Base-by-base conservation (phyloP, 805 yeast species). In the Candida quercuum region DNA sequence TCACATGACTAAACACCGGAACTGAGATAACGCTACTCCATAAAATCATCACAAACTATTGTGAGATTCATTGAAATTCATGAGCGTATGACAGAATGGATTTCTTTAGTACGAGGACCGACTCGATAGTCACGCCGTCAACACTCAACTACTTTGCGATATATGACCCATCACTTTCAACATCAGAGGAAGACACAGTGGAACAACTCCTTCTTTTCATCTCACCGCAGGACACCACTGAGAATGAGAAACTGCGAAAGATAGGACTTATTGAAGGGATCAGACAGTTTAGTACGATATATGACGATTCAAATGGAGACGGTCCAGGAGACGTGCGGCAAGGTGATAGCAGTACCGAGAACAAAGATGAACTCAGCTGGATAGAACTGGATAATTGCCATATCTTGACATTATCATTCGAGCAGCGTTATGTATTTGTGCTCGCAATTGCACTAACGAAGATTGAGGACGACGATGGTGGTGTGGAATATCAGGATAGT, bases 231-330 rank as follows among this genome's bases (percentile, higher is more conserved):
- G 31, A 30, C 12, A 36, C 59, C 11, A 43, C 41, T 18, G 26
- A 54, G 11, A 60, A 67, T 42, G 61, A 55, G 6, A 60, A 65
- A 42, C 46, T 68, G 25, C 47, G 66, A 20, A 59, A 57, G 17
- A 56, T 71, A 15, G 74, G 76, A 2, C 48, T 71, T 22, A 56
- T 70, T 4, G 69, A 69, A 36, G 76, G 72, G 1, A 40, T 51
- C 26, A 29, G 35, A 22, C 46, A 43, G 10, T 47, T 46, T 12
- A 40, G 37, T 8, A 16, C 27, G 15, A 49, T 39, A 10, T 42
- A 35, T 4, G 39, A 22, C 3, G 18, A 31, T 35, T 38, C 34
- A n/a, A n/a, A n/a, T n/a, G n/a, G n/a, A n/a, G n/a, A n/a, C n/a
- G n/a, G n/a, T n/a, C n/a, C n/a, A n/a, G n/a, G n/a, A n/a, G n/a